Evolutionary conservation across 148 eudicot species (phyloP).

Genomic region (Arbutus unedo): DNA sequence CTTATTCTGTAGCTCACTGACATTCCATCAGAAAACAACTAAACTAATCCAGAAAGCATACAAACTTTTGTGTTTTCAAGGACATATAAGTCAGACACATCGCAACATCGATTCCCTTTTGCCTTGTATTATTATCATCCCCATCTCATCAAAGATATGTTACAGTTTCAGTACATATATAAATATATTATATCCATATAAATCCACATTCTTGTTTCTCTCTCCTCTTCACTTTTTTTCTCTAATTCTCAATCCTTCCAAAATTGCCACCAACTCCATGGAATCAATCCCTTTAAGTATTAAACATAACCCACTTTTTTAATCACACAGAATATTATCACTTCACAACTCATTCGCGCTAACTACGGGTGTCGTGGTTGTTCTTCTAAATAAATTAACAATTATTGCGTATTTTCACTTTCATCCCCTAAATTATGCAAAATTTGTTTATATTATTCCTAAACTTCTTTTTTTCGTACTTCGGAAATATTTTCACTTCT

Average conservation of each 20-base stretch:
- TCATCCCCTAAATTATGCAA: too few species aligned
- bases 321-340: constrained; percentile 42
- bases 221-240: constrained; percentile 32
- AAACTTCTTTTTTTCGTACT: too few species aligned
- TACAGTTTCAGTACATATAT: constrained; percentile 1
- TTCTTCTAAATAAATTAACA: constrained; percentile 12
- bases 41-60: constrained; percentile 11
- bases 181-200: constrained; percentile 18
- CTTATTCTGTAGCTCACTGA: constrained; percentile 37
- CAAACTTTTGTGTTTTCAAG: constrained; percentile 16
- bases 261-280: constrained; percentile 57
- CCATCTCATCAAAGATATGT: constrained; percentile 13
- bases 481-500: too few species aligned
- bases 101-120: constrained; percentile 68
- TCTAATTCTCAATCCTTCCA: constrained; percentile 51
- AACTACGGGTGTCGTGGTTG: constrained; percentile 30
- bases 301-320: constrained; percentile 23
- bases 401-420: not conserved
- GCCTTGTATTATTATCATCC: constrained; percentile 35
- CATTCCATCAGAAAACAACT: constrained; percentile 25
- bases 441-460: too few species aligned
- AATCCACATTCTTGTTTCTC: constrained; percentile 55
- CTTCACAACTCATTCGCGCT: constrained; percentile 26
- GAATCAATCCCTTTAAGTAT: constrained; percentile 39
- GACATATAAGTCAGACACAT: constrained; percentile 45